A percentile compares a stretch with the other conserved stretches of the same genome.
Evolutionary conservation across 1,284 basidiomycete genomes (phyloP).

Genomic region (Heterobasidion annosum): DNA sequence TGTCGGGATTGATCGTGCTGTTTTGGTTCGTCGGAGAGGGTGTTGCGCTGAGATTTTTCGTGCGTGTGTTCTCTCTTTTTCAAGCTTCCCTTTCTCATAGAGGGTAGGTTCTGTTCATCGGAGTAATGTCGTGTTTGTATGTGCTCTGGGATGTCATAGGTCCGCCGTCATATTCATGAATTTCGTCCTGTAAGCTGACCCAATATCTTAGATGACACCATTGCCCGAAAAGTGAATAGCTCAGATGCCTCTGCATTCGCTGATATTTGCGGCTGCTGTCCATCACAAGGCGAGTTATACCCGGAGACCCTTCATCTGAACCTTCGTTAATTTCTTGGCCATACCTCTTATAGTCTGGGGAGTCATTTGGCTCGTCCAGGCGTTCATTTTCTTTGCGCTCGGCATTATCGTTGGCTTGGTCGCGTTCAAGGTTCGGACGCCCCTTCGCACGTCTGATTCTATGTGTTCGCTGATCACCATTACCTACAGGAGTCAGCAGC

Average conservation of each 20-base stretch:
- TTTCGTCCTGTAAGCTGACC: background rate
- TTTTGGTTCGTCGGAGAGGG: slow-evolving; percentile 83
- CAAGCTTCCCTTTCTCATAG: slow-evolving; percentile 8
- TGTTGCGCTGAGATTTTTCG: slow-evolving; percentile 65
- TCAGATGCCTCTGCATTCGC: slow-evolving; percentile 92
- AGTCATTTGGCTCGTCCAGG: slow-evolving; percentile 82
- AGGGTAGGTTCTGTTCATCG: slow-evolving; percentile 79
- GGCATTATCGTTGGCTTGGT: slow-evolving; percentile 80
- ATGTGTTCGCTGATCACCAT: background rate
- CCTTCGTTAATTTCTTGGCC: background rate
- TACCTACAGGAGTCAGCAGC: slow-evolving; percentile 41
- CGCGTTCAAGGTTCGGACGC: slow-evolving; percentile 67
- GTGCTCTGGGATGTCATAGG: slow-evolving; percentile 83
- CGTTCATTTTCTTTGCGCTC: slow-evolving; percentile 73
- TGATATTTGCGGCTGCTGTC: slow-evolving; percentile 75
- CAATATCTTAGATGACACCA: slow-evolving; percentile 64
- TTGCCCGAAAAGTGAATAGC: slow-evolving; percentile 83
- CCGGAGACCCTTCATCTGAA: background rate
- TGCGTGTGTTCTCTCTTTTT: slow-evolving; percentile 22
- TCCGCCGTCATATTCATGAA: slow-evolving; percentile 18
- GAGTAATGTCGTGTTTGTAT: slow-evolving; percentile 92
- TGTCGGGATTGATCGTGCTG: slow-evolving; percentile 65
- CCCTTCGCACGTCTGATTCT: background rate
- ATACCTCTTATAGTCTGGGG: slow-evolving; percentile 58
- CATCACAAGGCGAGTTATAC: slow-evolving; percentile 44